Evolutionary conservation across 768 basidiomycete genomes (phyloP).

Genomic region (Baorangia bicolor): DNA sequence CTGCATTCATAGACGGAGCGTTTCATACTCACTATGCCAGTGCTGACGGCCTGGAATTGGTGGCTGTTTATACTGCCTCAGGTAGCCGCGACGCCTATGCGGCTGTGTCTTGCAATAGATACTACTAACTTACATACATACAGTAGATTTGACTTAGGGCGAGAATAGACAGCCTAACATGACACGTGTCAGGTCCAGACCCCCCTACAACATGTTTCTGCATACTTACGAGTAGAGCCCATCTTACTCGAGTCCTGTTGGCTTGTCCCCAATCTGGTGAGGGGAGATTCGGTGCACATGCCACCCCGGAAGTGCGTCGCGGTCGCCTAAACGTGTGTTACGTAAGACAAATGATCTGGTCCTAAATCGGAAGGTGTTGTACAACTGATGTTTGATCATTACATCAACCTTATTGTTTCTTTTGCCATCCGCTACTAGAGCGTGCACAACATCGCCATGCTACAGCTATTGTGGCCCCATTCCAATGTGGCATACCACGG

Average conservation of each 20-base stretch:
- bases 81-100: not conserved
- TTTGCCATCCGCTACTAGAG: not conserved
- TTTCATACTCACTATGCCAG: not conserved
- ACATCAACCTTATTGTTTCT: constrained; percentile 15
- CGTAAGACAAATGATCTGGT: constrained; percentile 1
- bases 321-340: not conserved
- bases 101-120: too few relatives aligned
- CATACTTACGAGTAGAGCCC: not conserved
- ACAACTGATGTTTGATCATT: not conserved
- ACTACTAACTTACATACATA: too few relatives aligned
- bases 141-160: too few relatives aligned
- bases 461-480: not conserved
- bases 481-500: not conserved
- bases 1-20: not conserved
- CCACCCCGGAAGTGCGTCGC: too few relatives aligned
- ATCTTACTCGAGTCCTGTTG: not conserved
- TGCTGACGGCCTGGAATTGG: not conserved
- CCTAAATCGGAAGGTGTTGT: constrained; percentile 27
- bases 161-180: too few relatives aligned
- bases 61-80: not conserved
- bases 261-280: not conserved
- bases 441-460: not conserved
- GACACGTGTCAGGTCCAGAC: not conserved
- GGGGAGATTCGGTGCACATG: not conserved
- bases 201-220: too few relatives aligned